phyloP scores from a whole-genome alignment of 108 stramenopile species.

The Fragilariopsis cylindrus region DNA sequence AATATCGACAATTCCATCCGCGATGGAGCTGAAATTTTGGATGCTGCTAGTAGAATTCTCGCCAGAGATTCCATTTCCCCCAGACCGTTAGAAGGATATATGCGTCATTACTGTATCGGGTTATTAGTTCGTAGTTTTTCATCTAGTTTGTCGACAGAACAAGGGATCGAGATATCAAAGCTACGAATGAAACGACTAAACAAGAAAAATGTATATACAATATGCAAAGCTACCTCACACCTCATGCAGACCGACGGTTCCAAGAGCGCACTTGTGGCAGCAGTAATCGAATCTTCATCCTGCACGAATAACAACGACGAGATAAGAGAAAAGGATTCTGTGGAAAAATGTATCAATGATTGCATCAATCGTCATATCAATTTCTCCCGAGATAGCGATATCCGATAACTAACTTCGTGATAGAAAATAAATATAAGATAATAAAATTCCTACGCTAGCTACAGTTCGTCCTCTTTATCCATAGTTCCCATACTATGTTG shows the following conservation, averaged over 20 bases:
- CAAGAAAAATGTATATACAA: neutral
- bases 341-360: too few relatives aligned
- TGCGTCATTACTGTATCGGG: constrained; percentile 19
- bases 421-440: too few relatives aligned
- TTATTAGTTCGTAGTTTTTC: constrained; percentile 19
- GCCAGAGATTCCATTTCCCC: neutral
- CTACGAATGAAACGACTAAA: constrained; percentile 15
- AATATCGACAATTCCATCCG: constrained; percentile 5
- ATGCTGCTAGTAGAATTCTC: constrained; percentile 13
- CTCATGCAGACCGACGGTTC: neutral
- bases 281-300: neutral
- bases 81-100: constrained; percentile 15
- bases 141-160: constrained; percentile 1
- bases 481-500: too few relatives aligned
- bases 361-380: too few relatives aligned
- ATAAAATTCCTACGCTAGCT: too few relatives aligned
- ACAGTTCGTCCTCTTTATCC: too few relatives aligned
- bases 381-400: too few relatives aligned
- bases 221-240: constrained; percentile 4
- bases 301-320: too few relatives aligned
- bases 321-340: too few relatives aligned
- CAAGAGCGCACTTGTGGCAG: neutral
- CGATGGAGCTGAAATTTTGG: constrained; percentile 29
- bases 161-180: constrained; percentile 5
- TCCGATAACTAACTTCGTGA: too few relatives aligned